Base-by-base conservation (phyloP, 1,139 yeast genomes). In the Williopsis jadinii region DNA sequence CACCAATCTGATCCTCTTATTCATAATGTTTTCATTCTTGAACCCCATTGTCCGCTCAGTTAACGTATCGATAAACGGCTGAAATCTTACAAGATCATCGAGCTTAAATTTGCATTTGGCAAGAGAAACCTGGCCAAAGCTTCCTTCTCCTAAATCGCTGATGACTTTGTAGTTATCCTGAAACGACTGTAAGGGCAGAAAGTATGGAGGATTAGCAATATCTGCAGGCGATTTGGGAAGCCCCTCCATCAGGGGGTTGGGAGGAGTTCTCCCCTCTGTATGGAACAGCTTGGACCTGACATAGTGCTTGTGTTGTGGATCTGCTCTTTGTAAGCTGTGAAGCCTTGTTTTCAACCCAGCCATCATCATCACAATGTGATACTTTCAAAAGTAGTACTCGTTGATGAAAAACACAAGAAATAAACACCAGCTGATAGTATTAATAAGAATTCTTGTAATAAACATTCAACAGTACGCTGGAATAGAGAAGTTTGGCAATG, bases 41-140 rank as follows among this genome's bases (percentile, higher is more conserved):
- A 51, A 52, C 11, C 50, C 45, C n/a, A 29, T 33, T 24, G 31
- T 24, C 47, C 54, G 47, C 47, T 73, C 72, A 57, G 81, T 55
- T 48, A 81, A 59, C 0, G 84, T 77, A 3, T 71, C 73, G 27
- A 51, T 47, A 35, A 45, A 46, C 9, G 36, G 39, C 30, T 36
- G 46, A 24, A 55, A 46, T 14, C 44, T 41, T 14, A 43, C 34
- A 8, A 53, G 30, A 34, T 60, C 56, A 36, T 42, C 37, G 24
- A 59, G 48, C 38, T 49, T 36, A 8, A 46, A 45, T 9, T 50
- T 51, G 11, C 66, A 66, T 54, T 78, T 77, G 3, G 87, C 92
- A 48, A 83, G 64, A 8, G 73, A 65, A 1, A 85, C 95, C 2
- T 74, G 66, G 0, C 95, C 95, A 67, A 85, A 85, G 40, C 90